phyloP scores from a whole-genome alignment of 306 rosid genomes.

The Acacia acuminata region DNA sequence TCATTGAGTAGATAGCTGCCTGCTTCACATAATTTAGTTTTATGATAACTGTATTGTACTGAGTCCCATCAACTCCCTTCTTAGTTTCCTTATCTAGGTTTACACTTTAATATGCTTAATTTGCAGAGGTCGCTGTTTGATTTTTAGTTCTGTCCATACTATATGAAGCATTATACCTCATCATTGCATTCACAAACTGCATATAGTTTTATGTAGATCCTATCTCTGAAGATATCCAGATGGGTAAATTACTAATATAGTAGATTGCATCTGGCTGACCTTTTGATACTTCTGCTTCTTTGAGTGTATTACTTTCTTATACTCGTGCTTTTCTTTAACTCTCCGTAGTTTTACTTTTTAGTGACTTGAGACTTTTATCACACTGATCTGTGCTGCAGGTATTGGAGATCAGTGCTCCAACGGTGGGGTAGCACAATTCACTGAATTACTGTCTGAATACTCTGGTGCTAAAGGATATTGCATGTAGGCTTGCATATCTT shows the following conservation, averaged over 20 bases:
- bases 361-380: neutral
- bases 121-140: neutral
- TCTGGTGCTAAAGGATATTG: slow-evolving; percentile 82
- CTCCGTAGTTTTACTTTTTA: neutral
- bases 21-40: neutral
- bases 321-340: neutral
- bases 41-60: neutral
- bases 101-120: neutral
- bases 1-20: neutral
- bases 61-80: neutral
- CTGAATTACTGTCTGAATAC: slow-evolving; percentile 47
- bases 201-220: neutral
- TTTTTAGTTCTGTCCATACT: neutral
- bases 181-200: neutral
- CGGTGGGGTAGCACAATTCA: slow-evolving; percentile 58
- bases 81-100: neutral
- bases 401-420: slow-evolving; percentile 80
- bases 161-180: neutral
- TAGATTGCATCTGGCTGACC: neutral
- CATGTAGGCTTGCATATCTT: slow-evolving; percentile 52
- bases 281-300: slow-evolving; percentile 11
- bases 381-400: slow-evolving; percentile 52
- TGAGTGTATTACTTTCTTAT: slow-evolving; percentile 1
- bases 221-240: neutral
- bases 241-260: neutral